These are phyloP conservation scores for Marsdenia floribunda DNA, from an alignment of 257 asterid species.

Conservation along the genomic window DNA sequence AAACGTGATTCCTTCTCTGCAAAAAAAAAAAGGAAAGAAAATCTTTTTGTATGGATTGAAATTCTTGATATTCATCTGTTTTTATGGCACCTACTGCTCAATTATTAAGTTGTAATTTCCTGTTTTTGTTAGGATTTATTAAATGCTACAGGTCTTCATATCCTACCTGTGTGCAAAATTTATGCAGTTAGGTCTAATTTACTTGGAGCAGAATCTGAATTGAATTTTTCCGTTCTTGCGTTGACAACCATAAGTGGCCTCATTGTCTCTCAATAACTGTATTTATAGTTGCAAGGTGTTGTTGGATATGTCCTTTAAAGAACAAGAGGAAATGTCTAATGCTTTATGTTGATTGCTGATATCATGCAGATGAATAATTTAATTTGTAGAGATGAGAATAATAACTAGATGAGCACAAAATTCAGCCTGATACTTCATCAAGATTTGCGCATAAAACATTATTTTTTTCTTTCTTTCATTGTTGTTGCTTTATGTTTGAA, in stretches of 20 bases:
- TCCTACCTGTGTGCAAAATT: too few species aligned
- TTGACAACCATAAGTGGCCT: not conserved
- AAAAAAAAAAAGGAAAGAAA: too few species aligned
- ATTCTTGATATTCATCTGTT: not conserved
- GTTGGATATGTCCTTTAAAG: not conserved
- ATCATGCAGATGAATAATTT: not conserved
- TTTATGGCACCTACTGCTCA: slow-evolving; percentile 3
- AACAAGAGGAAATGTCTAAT: not conserved
- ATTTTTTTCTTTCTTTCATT: too few species aligned
- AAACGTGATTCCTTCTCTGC: not conserved
- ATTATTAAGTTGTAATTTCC: not conserved
- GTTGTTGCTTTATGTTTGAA: not conserved
- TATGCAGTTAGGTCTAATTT: not conserved
- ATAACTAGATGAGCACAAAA: not conserved
- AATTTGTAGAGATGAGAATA: not conserved
- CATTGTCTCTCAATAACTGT: too few species aligned
- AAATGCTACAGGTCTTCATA: not conserved
- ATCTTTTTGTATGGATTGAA: not conserved
- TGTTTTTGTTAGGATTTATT: not conserved
- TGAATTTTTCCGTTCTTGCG: not conserved
- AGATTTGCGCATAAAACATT: too few species aligned
- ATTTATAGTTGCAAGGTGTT: not conserved
- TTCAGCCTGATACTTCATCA: not conserved
- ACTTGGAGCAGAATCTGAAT: not conserved
- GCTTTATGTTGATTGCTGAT: not conserved